Base-by-base conservation (phyloP, 768 basidiomycete genomes). In the Pleurotus salmoneostramineus region DNA sequence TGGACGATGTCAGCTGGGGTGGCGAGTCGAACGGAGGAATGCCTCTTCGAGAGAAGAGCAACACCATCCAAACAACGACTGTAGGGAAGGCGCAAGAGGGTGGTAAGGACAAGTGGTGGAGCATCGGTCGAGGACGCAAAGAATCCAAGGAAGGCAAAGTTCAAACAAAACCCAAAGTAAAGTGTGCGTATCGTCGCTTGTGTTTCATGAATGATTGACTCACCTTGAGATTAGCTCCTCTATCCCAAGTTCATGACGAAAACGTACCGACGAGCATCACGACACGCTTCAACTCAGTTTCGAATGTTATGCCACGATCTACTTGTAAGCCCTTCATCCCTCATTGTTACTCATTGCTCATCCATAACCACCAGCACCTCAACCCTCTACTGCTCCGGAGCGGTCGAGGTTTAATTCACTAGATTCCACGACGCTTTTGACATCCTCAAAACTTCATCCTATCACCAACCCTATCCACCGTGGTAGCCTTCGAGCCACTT, bases 41-140 rank as follows among this genome's bases (percentile, higher is more conserved):
- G 14, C 57, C 54, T 15, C 52, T 64, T 33, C 21, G 42, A 15
- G 50, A 51, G 58, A 52, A 45, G 42, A 44, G 56, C 64, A 56
- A 50, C 58, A 56, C 66, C 59, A 45, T 68, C 61, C 61, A 51
- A 27, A 27, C 21, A 27, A 27, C 21, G 63, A 65, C 62, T 61
- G 65, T 62, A 64, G 68, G 66, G 47, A 71, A 70, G 58, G 76
- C 74, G 37, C 63, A 68, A 58, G 65, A 73, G 57, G 76, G 74
- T 56, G 81, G 78, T 60, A 82, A 77, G 64, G 77, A 79, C 65
- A 88, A 85, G 69, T 93, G 90, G 89, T 93, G 90, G 91, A 92
- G 81, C 61, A 85, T 93, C 58, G 85, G 88, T 5, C 73, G 88
- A 11, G 88, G 88, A 7, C 72, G 87, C 63, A 91, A 85, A 66